phyloP scores from a whole-genome alignment of 2,329 filamentous ascomycete species.

The Neoscytalidium dimidiatum region DNA sequence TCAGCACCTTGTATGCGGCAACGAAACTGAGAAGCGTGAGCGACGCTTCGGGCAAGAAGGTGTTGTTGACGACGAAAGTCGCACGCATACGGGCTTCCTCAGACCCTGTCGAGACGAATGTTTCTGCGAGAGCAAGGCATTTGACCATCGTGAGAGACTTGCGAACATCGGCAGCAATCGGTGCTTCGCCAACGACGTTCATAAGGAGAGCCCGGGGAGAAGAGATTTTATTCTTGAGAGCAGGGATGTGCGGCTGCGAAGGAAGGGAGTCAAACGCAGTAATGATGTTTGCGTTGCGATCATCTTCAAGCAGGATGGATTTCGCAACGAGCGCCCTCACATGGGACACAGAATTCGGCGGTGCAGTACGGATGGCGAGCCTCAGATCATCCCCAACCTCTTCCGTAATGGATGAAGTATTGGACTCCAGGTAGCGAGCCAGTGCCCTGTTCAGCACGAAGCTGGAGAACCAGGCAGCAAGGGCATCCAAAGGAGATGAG shows the following conservation, averaged over 20 bases:
- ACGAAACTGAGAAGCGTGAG: conserved; percentile 50
- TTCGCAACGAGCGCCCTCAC: conserved; percentile 60
- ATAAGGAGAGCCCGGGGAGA: conserved; percentile 32
- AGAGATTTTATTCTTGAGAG: conserved; percentile 22
- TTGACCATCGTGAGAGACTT: conserved; percentile 62
- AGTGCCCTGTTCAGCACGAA: conserved; percentile 71
- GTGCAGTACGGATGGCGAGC: conserved; percentile 72
- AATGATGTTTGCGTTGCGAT: conserved; percentile 53
- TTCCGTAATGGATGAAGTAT: conserved; percentile 31
- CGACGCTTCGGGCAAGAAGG: conserved; percentile 33
- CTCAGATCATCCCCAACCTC: conserved; percentile 59
- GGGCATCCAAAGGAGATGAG: conserved; percentile 81
- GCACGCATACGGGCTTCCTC: conserved; percentile 40
- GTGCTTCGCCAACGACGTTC: conserved; percentile 55
- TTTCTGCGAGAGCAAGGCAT: conserved; percentile 55
- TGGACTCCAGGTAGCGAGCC: conserved; percentile 59
- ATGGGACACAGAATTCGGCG: conserved; percentile 73
- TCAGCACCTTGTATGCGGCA: conserved; percentile 45
- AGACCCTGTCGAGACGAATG: conserved; percentile 25
- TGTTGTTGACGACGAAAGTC: conserved; percentile 41
- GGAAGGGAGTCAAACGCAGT: conserved; percentile 57
- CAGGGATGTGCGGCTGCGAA: conserved; percentile 36
- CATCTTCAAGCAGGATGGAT: conserved; percentile 58
- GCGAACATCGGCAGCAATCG: conserved; percentile 58
- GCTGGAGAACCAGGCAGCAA: conserved; percentile 89